Conservation (phyloP, 2,329 filamentous ascomycete genomes). For the Verticillium longisporum region DNA sequence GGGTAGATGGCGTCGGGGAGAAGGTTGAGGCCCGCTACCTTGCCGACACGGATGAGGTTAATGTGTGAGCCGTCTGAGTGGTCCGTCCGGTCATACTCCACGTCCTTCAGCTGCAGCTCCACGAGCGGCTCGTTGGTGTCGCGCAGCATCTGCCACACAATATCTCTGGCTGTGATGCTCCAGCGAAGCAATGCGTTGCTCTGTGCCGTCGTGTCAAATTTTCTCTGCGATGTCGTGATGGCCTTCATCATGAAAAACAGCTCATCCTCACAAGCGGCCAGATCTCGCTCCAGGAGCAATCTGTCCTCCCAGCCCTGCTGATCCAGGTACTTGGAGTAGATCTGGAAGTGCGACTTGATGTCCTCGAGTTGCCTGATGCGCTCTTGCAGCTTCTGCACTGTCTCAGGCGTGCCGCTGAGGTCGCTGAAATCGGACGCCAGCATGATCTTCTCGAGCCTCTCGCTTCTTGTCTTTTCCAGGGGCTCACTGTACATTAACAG, state of each 20-base stretch:
- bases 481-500: slow-evolving; percentile 94
- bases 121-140: slow-evolving; percentile 82
- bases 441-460: slow-evolving; percentile 97
- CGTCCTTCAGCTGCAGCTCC: slow-evolving; percentile 86
- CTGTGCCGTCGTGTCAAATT: slow-evolving; percentile 65
- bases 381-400: slow-evolving; percentile 86
- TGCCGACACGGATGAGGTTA: slow-evolving; percentile 83
- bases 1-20: slow-evolving; percentile 89
- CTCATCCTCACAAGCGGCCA: slow-evolving; percentile 88
- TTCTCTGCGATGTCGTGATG: slow-evolving; percentile 91
- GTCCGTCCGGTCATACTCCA: slow-evolving; percentile 90
- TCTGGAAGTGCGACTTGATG: slow-evolving; percentile 93
- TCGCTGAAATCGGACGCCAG: slow-evolving; percentile 98
- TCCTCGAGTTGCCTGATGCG: slow-evolving; percentile 90
- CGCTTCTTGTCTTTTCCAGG: slow-evolving; percentile 91
- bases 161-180: slow-evolving; percentile 90
- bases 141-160: slow-evolving; percentile 93
- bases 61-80: slow-evolving; percentile 95
- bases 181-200: slow-evolving; percentile 79
- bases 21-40: slow-evolving; percentile 82
- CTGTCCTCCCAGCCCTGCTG: slow-evolving; percentile 87
- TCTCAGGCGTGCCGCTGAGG: slow-evolving; percentile 83
- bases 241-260: slow-evolving; percentile 99
- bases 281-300: slow-evolving; percentile 79
- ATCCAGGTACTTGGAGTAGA: slow-evolving; percentile 82